Evolutionary conservation across 768 basidiomycete genomes (phyloP).

Genomic region (Amanita rubescens): DNA sequence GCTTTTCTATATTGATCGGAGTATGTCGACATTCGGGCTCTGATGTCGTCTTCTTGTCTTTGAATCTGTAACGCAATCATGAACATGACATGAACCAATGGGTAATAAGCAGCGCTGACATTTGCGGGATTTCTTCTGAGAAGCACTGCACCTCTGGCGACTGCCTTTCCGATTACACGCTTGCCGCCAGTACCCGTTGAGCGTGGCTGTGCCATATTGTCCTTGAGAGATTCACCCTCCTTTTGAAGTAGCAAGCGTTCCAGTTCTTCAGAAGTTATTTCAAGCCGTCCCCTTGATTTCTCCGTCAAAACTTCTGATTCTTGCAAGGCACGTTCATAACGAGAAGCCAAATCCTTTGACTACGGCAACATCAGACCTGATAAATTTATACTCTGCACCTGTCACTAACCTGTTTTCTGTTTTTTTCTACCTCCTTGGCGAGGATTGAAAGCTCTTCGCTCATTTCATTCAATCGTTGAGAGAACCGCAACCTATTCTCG

Average conservation of each 20-base stretch:
- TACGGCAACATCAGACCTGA: slow-evolving; percentile 21
- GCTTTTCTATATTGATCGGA: slow-evolving; percentile 90
- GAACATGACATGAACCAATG: slow-evolving; percentile 1
- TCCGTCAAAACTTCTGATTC: slow-evolving; percentile 85
- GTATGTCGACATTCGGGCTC: slow-evolving; percentile 74
- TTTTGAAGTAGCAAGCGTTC: slow-evolving; percentile 90
- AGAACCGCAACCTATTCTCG: slow-evolving; percentile 81
- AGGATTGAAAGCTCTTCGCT: slow-evolving; percentile 85
- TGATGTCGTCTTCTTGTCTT: slow-evolving; percentile 91
- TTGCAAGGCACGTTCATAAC: slow-evolving; percentile 83
- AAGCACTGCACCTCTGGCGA: slow-evolving; percentile 82
- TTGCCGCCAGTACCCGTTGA: slow-evolving; percentile 61
- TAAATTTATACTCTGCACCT: not conserved
- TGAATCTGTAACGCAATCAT: slow-evolving; percentile 49
- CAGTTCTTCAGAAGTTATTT: slow-evolving; percentile 87
- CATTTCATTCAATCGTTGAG: slow-evolving; percentile 90
- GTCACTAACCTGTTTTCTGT: slow-evolving; percentile 68
- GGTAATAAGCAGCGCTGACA: slow-evolving; percentile 29
- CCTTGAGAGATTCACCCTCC: slow-evolving; percentile 88
- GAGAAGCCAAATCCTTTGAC: slow-evolving; percentile 86
- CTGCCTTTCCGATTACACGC: slow-evolving; percentile 83
- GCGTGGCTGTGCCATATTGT: slow-evolving; percentile 63
- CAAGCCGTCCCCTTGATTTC: slow-evolving; percentile 82
- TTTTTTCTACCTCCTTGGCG: slow-evolving; percentile 90
- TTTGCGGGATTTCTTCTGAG: slow-evolving; percentile 91